Evolutionary conservation across 1,284 basidiomycete genomes (phyloP).

Genomic region (Pterula multifida): DNA sequence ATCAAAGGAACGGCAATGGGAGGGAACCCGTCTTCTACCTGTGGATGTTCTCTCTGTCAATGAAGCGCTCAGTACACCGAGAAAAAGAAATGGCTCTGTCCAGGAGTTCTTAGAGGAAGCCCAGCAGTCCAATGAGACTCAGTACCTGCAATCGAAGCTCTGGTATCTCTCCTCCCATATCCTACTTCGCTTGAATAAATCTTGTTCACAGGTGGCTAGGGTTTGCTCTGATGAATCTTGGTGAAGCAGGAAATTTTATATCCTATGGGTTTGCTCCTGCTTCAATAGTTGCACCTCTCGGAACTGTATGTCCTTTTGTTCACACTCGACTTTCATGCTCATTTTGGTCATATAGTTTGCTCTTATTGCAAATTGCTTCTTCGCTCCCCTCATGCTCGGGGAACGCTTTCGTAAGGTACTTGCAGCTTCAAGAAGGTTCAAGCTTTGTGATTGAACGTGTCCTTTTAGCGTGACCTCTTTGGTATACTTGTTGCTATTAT

Average conservation of each 20-base stretch:
- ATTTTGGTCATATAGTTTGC: constrained; percentile 45
- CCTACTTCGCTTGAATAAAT: constrained; percentile 5
- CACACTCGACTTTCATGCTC: constrained; percentile 6
- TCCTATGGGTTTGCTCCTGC: constrained; percentile 81
- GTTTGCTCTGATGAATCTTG: constrained; percentile 80
- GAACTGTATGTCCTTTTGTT: constrained; percentile 52
- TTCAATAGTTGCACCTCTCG: constrained; percentile 89
- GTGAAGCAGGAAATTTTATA: constrained; percentile 87
- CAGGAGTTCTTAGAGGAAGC: constrained; percentile 15
- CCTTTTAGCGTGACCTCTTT: constrained; percentile 60
- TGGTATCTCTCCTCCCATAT: constrained; percentile 36
- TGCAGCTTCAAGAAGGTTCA: constrained; percentile 6
- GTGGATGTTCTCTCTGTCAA: constrained; percentile 23
- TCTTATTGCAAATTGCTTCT: constrained; percentile 88
- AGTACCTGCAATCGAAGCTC: constrained; percentile 73
- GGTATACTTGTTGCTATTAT: constrained; percentile 77
- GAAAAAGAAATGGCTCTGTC: constrained; percentile 11
- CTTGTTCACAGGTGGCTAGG: constrained; percentile 72
- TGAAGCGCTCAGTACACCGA: constrained; percentile 13
- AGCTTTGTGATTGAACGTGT: constrained; percentile 9
- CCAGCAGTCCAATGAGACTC: constrained; percentile 33
- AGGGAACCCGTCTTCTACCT: constrained; percentile 12
- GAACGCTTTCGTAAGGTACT: constrained; percentile 63
- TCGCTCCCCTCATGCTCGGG: constrained; percentile 81
- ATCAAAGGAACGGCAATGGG: neutral